Percentiles rank a stretch among this genome's conserved stretches.
phyloP scores from a whole-genome alignment of 2,329 filamentous ascomycete species.

The Venturia oleaginea region DNA sequence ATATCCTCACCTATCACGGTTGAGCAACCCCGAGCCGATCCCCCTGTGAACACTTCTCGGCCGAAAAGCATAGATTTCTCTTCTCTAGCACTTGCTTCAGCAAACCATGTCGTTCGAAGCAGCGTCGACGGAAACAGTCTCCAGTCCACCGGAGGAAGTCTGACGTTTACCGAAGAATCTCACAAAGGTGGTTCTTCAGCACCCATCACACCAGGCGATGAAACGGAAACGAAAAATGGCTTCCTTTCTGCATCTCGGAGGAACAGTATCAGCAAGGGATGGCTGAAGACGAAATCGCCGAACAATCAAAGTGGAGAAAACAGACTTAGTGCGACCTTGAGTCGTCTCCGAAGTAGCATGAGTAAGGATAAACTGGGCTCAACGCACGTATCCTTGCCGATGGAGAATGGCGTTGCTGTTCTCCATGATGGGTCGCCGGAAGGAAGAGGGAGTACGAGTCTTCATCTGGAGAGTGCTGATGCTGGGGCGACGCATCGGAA shows the following conservation, averaged over 20 bases:
- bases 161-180: slow-evolving; percentile 22
- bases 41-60: slow-evolving; percentile 18
- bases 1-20: background rate
- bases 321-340: slow-evolving; percentile 31
- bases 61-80: slow-evolving; percentile 17
- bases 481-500: slow-evolving; percentile 1
- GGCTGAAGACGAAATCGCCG: slow-evolving; percentile 29
- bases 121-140: slow-evolving; percentile 23
- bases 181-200: slow-evolving; percentile 22
- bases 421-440: background rate
- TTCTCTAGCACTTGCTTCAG: slow-evolving; percentile 24
- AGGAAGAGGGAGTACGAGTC: slow-evolving; percentile 23
- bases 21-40: slow-evolving; percentile 4
- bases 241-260: slow-evolving; percentile 25
- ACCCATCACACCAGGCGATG: slow-evolving; percentile 36
- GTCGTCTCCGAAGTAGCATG: slow-evolving; percentile 30
- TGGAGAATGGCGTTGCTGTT: background rate
- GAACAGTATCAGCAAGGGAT: slow-evolving; percentile 22
- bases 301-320: slow-evolving; percentile 32
- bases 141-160: slow-evolving; percentile 23
- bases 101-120: slow-evolving; percentile 29
- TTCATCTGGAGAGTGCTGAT: slow-evolving; percentile 18
- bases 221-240: slow-evolving; percentile 27
- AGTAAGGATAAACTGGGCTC: slow-evolving; percentile 21
- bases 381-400: background rate